These are phyloP conservation scores for Xerocomus brunneocitrinus DNA, from an alignment of 768 basidiomycete genomes.

Conservation along the genomic window DNA sequence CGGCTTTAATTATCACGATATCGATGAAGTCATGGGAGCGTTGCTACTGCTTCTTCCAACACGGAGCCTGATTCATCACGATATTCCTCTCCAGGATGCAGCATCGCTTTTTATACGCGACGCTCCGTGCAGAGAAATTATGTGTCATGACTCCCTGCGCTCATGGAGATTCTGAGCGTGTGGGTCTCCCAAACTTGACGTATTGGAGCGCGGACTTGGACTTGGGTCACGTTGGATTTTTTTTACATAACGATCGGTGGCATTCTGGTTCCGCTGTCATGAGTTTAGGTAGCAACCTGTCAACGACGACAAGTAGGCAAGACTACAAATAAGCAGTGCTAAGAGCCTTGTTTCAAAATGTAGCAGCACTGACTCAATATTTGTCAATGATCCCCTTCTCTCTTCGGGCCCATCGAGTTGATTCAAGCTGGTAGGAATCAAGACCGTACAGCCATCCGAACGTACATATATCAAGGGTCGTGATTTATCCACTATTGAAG, in stretches of 20 bases:
- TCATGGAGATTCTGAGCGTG: background rate
- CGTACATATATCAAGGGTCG: background rate
- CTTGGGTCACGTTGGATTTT: background rate
- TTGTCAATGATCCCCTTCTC: background rate
- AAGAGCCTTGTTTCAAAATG: background rate
- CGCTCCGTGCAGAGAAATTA: background rate
- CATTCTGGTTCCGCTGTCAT: slow-evolving; percentile 1
- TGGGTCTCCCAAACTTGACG: background rate
- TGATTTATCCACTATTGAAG: background rate
- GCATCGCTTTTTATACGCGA: background rate
- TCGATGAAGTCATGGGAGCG: slow-evolving; percentile 3
- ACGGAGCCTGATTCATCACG: background rate
- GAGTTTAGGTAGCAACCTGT: background rate
- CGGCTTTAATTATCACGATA: slow-evolving; percentile 10
- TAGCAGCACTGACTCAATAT: background rate
- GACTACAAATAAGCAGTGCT: background rate
- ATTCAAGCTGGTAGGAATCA: background rate
- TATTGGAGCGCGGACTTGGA: background rate
- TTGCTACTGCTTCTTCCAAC: slow-evolving; percentile 4
- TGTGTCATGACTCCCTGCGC: background rate
- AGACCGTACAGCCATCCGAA: background rate
- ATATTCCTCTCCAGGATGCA: background rate
- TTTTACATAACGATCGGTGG: slow-evolving; percentile 1
- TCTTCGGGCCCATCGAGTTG: background rate
- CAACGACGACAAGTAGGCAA: background rate